phyloP scores from a whole-genome alignment of 495 filamentous ascomycete species.

The Niebla homalea region DNA sequence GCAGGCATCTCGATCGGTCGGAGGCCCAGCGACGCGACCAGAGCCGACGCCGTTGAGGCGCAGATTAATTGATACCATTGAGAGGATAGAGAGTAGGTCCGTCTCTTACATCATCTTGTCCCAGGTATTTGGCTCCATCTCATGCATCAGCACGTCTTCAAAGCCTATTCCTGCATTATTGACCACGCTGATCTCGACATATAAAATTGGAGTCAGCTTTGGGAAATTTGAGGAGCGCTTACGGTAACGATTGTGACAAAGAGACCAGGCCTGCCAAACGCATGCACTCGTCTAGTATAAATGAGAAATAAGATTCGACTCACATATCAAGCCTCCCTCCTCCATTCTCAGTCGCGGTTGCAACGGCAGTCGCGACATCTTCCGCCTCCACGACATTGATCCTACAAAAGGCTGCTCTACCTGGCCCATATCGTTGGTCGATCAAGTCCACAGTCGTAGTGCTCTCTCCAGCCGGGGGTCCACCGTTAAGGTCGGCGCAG shows the following conservation, averaged over 20 bases:
- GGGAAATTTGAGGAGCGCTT: neutral
- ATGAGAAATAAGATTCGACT: conserved; percentile 9
- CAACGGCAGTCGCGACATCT: conserved; percentile 22
- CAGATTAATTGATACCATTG: too few relatives aligned
- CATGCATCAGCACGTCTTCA: conserved; percentile 24
- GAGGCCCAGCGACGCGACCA: too few relatives aligned
- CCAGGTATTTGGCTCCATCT: conserved; percentile 26
- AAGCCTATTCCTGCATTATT: conserved; percentile 36
- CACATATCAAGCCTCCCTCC: conserved; percentile 38
- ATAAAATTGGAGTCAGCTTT: neutral
- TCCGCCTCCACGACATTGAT: conserved; percentile 30
- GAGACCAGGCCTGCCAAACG: neutral
- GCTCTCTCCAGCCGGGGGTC: too few relatives aligned
- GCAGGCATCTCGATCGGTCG: too few relatives aligned
- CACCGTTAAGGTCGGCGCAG: conserved; percentile 30
- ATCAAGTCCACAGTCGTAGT: conserved; percentile 28
- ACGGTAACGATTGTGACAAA: neutral
- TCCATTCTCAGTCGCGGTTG: conserved; percentile 22
- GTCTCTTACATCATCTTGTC: conserved; percentile 27
- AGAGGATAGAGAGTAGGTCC: too few relatives aligned
- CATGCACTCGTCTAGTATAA: too few relatives aligned
- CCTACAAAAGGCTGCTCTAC: conserved; percentile 31
- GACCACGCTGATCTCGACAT: conserved; percentile 27
- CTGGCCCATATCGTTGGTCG: conserved; percentile 17
- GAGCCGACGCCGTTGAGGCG: too few relatives aligned